Conservation (phyloP, 2,329 filamentous ascomycete species). For the Phaeosphaeria sp. region DNA sequence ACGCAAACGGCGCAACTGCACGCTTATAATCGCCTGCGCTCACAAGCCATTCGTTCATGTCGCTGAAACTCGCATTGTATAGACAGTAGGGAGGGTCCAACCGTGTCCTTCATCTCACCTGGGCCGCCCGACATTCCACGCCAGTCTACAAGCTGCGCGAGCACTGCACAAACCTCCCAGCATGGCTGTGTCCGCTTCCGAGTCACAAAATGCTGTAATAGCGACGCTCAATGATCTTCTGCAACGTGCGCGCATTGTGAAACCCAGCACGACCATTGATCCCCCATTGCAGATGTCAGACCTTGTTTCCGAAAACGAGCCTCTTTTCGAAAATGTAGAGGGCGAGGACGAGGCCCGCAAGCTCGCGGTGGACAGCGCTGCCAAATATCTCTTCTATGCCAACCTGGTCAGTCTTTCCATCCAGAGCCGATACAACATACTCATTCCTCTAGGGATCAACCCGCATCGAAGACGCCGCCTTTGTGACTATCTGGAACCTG, state of each 20-base stretch:
- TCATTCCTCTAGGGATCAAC: constrained; percentile 67
- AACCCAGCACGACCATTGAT: constrained; percentile 51
- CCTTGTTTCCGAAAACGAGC: constrained; percentile 40
- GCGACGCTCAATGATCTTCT: constrained; percentile 50
- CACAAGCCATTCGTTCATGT: neutral
- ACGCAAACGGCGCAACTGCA: neutral
- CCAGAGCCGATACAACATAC: neutral
- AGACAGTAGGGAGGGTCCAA: neutral
- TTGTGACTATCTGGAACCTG: constrained; percentile 89
- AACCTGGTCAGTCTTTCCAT: constrained; percentile 68
- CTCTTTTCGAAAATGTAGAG: constrained; percentile 32
- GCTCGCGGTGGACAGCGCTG: constrained; percentile 82
- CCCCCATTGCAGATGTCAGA: constrained; percentile 53
- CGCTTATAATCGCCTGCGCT: neutral
- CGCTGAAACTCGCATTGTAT: neutral
- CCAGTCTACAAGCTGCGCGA: neutral
- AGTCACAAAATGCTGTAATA: constrained; percentile 35
- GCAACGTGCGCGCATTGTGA: constrained; percentile 49
- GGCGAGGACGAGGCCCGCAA: constrained; percentile 61
- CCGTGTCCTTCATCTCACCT: neutral
- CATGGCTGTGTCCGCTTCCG: constrained; percentile 38
- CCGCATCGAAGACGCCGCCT: constrained; percentile 77
- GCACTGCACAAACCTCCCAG: neutral
- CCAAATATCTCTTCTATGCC: constrained; percentile 79
- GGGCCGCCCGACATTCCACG: neutral